A percentile compares a stretch with the other conserved stretches of the same genome.
These are phyloP conservation scores for Didymella pomorum DNA, from an alignment of 2,329 filamentous ascomycete species.

Conservation along the genomic window DNA sequence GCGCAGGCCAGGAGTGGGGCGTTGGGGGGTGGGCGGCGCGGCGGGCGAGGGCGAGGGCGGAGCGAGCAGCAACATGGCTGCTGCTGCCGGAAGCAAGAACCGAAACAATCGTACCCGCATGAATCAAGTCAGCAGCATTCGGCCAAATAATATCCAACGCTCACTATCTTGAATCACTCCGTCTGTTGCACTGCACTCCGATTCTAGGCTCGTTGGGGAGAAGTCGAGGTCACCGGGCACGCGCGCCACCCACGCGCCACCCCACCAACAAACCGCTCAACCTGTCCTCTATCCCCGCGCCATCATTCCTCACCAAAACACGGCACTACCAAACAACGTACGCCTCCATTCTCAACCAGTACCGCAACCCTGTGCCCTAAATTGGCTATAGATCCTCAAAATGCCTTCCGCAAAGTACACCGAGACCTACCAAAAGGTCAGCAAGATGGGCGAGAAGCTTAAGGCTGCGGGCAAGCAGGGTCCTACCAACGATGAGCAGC, in stretches of 20 bases:
- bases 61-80: no score
- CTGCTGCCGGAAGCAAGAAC: not conserved
- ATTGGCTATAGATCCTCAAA: slow-evolving; percentile 9
- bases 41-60: no score
- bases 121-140: not conserved
- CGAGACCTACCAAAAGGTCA: slow-evolving; percentile 43
- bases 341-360: not conserved
- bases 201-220: slow-evolving; percentile 6
- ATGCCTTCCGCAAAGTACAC: slow-evolving; percentile 45
- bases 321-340: not conserved
- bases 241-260: slow-evolving; percentile 23
- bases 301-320: slow-evolving; percentile 16
- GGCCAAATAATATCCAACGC: not conserved
- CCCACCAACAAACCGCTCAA: slow-evolving; percentile 17
- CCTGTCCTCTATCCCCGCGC: slow-evolving; percentile 20
- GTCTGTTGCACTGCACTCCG: not conserved
- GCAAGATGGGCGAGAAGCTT: slow-evolving; percentile 43
- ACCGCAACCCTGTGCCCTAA: not conserved
- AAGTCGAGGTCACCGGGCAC: slow-evolving; percentile 21
- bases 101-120: not conserved
- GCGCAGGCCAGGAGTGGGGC: no score
- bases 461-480: slow-evolving; percentile 36
- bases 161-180: not conserved
- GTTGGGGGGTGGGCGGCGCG: no score
- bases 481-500: slow-evolving; percentile 50